Evolutionary conservation across 2,329 filamentous ascomycete genomes (phyloP).

Genomic region (Neonectria faginata): DNA sequence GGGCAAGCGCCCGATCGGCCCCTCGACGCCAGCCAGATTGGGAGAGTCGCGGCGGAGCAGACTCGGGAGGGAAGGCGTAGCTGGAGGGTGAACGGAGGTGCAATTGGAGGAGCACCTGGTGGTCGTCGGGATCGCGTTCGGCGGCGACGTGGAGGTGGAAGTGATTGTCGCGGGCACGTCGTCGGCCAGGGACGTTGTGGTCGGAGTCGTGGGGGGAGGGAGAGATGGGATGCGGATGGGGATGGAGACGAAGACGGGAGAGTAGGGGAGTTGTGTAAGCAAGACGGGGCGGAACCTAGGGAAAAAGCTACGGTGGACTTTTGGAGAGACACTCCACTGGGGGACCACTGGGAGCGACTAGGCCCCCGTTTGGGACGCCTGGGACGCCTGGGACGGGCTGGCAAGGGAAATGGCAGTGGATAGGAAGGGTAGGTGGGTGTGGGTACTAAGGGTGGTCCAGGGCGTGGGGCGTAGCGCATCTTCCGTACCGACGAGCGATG

Average conservation of each 20-base stretch:
- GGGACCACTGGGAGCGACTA: conserved; percentile 18
- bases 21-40: conserved; percentile 53
- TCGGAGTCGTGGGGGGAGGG: conserved; percentile 38
- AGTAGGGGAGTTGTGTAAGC: conserved; percentile 47
- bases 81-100: conserved; percentile 34
- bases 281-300: conserved; percentile 41
- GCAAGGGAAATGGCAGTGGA: conserved; percentile 47
- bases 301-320: conserved; percentile 48
- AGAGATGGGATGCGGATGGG: conserved; percentile 39
- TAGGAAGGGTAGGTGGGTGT: conserved; percentile 40
- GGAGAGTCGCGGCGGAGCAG: conserved; percentile 35
- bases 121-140: conserved; percentile 35
- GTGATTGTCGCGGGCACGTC: conserved; percentile 29
- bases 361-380: conserved; percentile 9
- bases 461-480: conserved; percentile 40
- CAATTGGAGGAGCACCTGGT: conserved; percentile 43
- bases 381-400: conserved; percentile 41
- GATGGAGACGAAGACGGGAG: conserved; percentile 33
- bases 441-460: conserved; percentile 26
- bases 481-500: conserved; percentile 16
- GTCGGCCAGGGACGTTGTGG: conserved; percentile 39
- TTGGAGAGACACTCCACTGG: conserved; percentile 27
- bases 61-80: conserved; percentile 29
- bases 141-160: conserved; percentile 18
- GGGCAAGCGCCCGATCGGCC: conserved; percentile 55